phyloP scores from a whole-genome alignment of 441 rosid species.

The Syzygium malaccense region DNA sequence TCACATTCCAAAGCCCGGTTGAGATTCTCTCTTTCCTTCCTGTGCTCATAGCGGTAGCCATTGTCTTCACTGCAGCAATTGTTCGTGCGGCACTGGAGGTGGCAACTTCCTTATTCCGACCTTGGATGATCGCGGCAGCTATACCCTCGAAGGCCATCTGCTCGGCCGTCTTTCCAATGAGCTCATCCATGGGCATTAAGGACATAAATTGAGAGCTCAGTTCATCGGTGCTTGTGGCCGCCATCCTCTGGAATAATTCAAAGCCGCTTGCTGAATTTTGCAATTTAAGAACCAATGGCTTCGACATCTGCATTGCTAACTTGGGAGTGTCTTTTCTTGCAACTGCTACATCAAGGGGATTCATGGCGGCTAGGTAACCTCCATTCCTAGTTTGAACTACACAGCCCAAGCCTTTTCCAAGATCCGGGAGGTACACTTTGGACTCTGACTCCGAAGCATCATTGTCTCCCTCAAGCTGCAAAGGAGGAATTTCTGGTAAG shows the following conservation, averaged over 20 bases:
- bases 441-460: constrained; percentile 40
- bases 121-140: constrained; percentile 87
- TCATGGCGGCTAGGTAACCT: constrained; percentile 81
- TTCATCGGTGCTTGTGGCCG: constrained; percentile 46
- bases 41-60: constrained; percentile 50
- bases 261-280: constrained; percentile 41
- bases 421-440: constrained; percentile 60
- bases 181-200: constrained; percentile 70
- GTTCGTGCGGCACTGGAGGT: constrained; percentile 87
- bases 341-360: constrained; percentile 56
- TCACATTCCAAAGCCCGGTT: constrained; percentile 76
- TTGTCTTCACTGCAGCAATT: constrained; percentile 61
- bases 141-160: constrained; percentile 96
- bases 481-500: constrained; percentile 34
- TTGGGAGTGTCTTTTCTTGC: constrained; percentile 71
- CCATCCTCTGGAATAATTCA: constrained; percentile 68
- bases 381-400: constrained; percentile 88
- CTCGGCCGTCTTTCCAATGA: constrained; percentile 84
- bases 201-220: constrained; percentile 48
- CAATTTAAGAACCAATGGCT: constrained; percentile 47
- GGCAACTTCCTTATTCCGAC: constrained; percentile 82
- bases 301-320: constrained; percentile 86
- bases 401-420: constrained; percentile 80
- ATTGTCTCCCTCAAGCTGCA: constrained; percentile 43
- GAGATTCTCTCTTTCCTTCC: constrained; percentile 80